A percentile compares a stretch with the other conserved stretches of the same genome.
Conservation (phyloP, 2,329 filamentous ascomycete species). For the Chaetomium globosum region DNA sequence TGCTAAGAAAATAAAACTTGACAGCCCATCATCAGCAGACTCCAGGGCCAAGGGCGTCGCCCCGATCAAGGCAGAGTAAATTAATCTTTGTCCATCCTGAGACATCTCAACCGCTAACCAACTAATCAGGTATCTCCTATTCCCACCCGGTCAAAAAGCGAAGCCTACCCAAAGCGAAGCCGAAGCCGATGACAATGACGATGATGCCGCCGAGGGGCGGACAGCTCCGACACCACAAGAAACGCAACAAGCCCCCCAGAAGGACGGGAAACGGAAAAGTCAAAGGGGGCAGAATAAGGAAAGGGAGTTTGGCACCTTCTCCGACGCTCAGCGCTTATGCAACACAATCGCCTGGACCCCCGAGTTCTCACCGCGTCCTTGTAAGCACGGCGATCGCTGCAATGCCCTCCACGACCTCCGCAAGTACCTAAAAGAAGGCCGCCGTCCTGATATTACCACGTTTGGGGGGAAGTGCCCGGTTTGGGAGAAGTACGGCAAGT, state of each 20-base stretch:
- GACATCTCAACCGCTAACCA: slow-evolving; percentile 3
- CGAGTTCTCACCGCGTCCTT: slow-evolving; percentile 80
- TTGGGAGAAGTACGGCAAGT: slow-evolving; percentile 74
- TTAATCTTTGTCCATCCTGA: not conserved
- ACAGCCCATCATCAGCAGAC: slow-evolving; percentile 38
- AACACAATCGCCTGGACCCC: slow-evolving; percentile 68
- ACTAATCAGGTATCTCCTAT: slow-evolving; percentile 48
- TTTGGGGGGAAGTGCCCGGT: slow-evolving; percentile 80
- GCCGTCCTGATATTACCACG: slow-evolving; percentile 75
- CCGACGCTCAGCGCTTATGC: slow-evolving; percentile 77
- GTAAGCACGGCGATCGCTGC: slow-evolving; percentile 78
- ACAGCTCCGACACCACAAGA: slow-evolving; percentile 34
- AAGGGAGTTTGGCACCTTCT: slow-evolving; percentile 77
- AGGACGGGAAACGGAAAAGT: slow-evolving; percentile 49
- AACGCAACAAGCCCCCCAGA: slow-evolving; percentile 36
- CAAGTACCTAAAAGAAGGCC: slow-evolving; percentile 79
- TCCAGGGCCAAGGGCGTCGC: slow-evolving; percentile 60
- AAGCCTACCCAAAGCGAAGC: slow-evolving; percentile 34
- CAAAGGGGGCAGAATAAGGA: slow-evolving; percentile 77
- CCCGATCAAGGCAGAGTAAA: slow-evolving; percentile 68
- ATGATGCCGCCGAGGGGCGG: slow-evolving; percentile 55
- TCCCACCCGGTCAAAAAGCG: slow-evolving; percentile 39
- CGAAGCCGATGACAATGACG: slow-evolving; percentile 44
- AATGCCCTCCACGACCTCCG: slow-evolving; percentile 81
- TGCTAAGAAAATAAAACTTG: slow-evolving; percentile 62